Base-by-base conservation (phyloP, 116 monocot genomes). In the Iris pallida region DNA sequence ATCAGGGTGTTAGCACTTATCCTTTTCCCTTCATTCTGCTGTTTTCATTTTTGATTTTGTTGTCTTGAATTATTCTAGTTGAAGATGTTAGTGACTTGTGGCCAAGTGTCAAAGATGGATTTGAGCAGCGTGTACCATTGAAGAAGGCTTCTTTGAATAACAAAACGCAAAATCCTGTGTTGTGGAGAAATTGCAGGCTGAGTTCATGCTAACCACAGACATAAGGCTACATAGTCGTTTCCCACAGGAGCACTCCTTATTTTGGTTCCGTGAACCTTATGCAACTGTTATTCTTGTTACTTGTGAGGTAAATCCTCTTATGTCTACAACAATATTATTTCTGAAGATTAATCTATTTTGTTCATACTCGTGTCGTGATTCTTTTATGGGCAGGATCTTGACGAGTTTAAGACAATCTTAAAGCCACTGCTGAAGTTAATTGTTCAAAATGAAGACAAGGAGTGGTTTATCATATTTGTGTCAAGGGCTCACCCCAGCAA, bases 401-500 rank as follows among this genome's bases (percentile, higher is more conserved):
- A 98, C 75, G 93, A 93, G 63, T 98, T 93, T 71, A 98, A 90
- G 85, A 98, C 90, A 45, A 98, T 98, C 80, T 53, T 98, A 60
- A 98, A 93, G 65, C 98, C 98, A 40, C 73, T 93, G 41, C 71
- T 98, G 55, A 98, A 93, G 78, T 73, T 98, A 48, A 90, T 98
- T 59, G 83, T 90, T 69, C 98, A 98, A 77, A 98, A 98, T 86
- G 98, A 98, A 73, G 98, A 98, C n/a, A 81, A 80, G 30, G 98
- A 98, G 57, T 98, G 90, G 93, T 93, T 98, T 69, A 90, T 98
- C 72, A 88, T 98, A 20, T 98, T 88, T 82, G 90, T 98, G 54
- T 98, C 98, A 18, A 98, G 84, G 80, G 88, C 84, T 80, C 85
- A 80, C 51, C 93, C 93, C 48, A 80, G 72, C 64, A 90, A 93